Conservation (phyloP, 139 green algal species). For the Picochlorum costavermella region DNA sequence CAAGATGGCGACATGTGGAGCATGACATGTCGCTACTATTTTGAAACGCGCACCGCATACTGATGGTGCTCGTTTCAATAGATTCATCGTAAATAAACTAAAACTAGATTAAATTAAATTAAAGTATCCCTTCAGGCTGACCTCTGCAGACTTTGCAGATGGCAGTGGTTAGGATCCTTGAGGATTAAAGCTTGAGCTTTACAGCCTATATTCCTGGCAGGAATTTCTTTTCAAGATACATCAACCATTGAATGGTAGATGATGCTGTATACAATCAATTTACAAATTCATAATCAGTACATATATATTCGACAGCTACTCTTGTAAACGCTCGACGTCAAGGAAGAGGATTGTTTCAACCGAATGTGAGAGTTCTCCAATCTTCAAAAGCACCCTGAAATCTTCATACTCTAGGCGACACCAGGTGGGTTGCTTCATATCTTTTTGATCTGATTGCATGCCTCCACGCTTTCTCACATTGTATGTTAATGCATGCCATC, state of each 20-base stretch:
- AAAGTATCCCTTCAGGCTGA: not conserved
- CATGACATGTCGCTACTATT: too few relatives aligned
- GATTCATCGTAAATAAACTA: not conserved
- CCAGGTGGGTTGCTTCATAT: conserved; percentile 63
- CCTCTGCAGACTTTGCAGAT: not conserved
- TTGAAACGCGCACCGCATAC: too few relatives aligned
- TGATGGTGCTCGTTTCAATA: not conserved
- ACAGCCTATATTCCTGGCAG: not conserved
- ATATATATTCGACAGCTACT: too few relatives aligned
- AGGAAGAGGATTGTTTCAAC: conserved; percentile 61
- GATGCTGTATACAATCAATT: not conserved
- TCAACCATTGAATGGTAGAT: too few relatives aligned
- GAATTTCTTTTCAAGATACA: too few relatives aligned
- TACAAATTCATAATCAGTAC: not conserved
- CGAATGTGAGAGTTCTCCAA: not conserved
- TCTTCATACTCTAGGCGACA: conserved; percentile 58
- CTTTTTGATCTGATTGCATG: conserved; percentile 12
- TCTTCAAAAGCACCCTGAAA: conserved; percentile 40
- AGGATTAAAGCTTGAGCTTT: not conserved
- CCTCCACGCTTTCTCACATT: conserved; percentile 25
- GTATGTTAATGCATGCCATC: conserved; percentile 60
- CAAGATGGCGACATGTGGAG: too few relatives aligned
- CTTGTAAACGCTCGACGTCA: not conserved
- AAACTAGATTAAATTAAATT: not conserved
- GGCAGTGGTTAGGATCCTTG: not conserved